Percentiles rank a stretch among this genome's conserved stretches.
Conservation (phyloP, 2,329 filamentous ascomycete genomes). For the Fusarium zealandicum region DNA sequence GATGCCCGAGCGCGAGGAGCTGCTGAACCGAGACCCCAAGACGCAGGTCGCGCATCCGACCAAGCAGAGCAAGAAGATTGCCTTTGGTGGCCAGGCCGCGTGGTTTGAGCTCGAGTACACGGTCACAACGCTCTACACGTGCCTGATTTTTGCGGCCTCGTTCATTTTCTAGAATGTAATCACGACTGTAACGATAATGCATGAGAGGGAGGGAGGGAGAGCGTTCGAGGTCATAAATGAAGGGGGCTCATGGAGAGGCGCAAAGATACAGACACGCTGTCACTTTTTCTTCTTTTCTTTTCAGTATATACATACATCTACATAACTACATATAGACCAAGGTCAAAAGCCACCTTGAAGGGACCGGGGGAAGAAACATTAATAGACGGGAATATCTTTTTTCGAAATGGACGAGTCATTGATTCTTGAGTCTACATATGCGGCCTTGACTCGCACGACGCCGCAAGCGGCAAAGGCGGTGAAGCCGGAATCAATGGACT, state of each 20-base stretch:
- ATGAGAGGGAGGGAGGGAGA: conserved; percentile 7
- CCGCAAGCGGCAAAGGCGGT: too few relatives aligned
- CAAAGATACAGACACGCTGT: background rate
- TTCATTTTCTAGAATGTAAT: conserved; percentile 42
- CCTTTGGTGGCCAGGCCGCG: conserved; percentile 60
- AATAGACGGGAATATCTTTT: background rate
- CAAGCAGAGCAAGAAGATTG: conserved; percentile 60
- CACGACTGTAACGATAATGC: conserved; percentile 40
- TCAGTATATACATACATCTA: background rate
- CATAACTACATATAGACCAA: conserved; percentile 3
- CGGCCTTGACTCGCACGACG: too few relatives aligned
- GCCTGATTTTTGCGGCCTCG: conserved; percentile 55
- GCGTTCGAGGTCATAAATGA: background rate
- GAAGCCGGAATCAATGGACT: too few relatives aligned
- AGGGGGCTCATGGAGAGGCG: background rate
- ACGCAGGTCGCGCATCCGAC: conserved; percentile 62
- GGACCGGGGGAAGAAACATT: background rate
- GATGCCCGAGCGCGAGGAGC: conserved; percentile 64
- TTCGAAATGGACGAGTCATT: too few relatives aligned
- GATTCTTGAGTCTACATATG: too few relatives aligned
- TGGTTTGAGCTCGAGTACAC: conserved; percentile 65
- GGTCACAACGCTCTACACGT: conserved; percentile 57
- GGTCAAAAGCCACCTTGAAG: background rate
- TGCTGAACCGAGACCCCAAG: conserved; percentile 62
- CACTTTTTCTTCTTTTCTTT: too few relatives aligned